Evolutionary conservation across 176 grass and related monocot genomes (phyloP).

Genomic region (Cenchrus americanus): DNA sequence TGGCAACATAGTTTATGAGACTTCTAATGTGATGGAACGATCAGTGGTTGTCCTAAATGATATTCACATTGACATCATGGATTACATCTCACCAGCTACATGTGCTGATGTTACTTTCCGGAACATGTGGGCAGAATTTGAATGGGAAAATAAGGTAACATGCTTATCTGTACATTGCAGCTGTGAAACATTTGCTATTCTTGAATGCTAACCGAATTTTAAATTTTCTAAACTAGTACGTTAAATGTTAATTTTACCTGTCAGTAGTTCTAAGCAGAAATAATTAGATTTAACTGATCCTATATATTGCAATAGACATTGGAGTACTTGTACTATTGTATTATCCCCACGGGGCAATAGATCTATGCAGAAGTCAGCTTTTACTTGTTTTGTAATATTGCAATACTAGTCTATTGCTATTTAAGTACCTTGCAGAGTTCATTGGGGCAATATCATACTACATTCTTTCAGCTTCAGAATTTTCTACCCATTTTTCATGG

Average conservation of each 20-base stretch:
- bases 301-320: not conserved
- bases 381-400: not conserved
- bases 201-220: not conserved
- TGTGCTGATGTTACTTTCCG: slow-evolving; percentile 81
- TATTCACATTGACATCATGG: slow-evolving; percentile 90
- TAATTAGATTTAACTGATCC: not conserved
- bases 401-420: not conserved
- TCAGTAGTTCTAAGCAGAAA: not conserved
- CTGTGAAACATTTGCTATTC: not conserved
- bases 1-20: slow-evolving; percentile 76
- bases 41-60: slow-evolving; percentile 71
- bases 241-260: not conserved
- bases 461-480: not conserved
- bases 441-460: not conserved
- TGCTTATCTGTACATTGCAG: slow-evolving; percentile 13
- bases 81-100: slow-evolving; percentile 74
- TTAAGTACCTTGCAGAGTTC: not conserved
- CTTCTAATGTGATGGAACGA: slow-evolving; percentile 74
- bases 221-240: not conserved
- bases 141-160: slow-evolving; percentile 80
- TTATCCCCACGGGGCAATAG: too few relatives aligned
- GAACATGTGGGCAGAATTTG: slow-evolving; percentile 83
- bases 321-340: too few relatives aligned
- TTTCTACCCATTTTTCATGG: not conserved
- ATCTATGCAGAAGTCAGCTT: not conserved